Evolutionary conservation across 345 rosid species (phyloP), one percentile per base, ranked within the genome.

Genomic region (Hibiscus trionum): DNA sequence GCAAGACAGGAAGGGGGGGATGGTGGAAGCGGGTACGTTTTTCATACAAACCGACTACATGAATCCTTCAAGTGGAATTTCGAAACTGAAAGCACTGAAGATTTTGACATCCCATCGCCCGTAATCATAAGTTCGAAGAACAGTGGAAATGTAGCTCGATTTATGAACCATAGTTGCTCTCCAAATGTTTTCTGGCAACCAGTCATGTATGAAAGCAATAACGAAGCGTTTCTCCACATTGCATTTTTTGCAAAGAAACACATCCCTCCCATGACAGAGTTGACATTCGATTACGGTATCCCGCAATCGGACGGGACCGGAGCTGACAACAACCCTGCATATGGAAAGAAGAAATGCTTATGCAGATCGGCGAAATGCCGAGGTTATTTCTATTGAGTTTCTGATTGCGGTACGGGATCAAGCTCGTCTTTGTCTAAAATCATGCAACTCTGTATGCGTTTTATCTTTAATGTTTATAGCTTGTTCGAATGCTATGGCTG

Each of bases 151-250:
- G 88, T 95, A 24, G 87, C 93, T 24, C 84, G 97, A 11, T 92
- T 95, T 77, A 88, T 95, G 97, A 95, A 95, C 68, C 97, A 95
- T 69, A 88, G 99, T 80, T 95, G 99, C 79, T 72, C 72, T 27
- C 97, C 97, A 16, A 92, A 88, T 78, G 87, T 88, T 35, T 90
- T 90, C 82, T 95, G 99, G 99, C 97, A 89, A 80, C 93, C 93
- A 4, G 77, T 89, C 69, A 72, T 79, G 39, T 77, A 63, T 73
- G 83, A 84, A 63, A 57, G 79, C 50, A 79, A 86, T 63, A 76
- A 72, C 46, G 84, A 85, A 71, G 76, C 79, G 11, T 76, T 72
- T 26, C 60, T 85, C 60, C 89, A 83, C 53, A 85, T 95, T 44
- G 92, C 88, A 1, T 90, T 95, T 80, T 87, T 81, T 75, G 91